These are phyloP conservation scores for Hypoxylon sp. DNA, from an alignment of 2,329 filamentous ascomycete genomes.

Conservation along the genomic window DNA sequence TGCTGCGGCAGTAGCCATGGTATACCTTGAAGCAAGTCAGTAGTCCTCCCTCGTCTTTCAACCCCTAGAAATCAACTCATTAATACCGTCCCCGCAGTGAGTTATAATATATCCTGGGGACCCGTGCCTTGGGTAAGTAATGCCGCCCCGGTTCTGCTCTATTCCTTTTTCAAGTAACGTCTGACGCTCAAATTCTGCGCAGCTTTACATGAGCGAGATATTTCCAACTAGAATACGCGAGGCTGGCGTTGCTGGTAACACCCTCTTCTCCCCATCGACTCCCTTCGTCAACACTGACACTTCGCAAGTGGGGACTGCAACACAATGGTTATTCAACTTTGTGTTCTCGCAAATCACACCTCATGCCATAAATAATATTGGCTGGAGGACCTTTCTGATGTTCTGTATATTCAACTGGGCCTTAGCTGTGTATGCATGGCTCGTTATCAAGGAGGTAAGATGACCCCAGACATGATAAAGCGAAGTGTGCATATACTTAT, in stretches of 20 bases:
- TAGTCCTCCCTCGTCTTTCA: background rate
- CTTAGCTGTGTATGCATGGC: constrained; percentile 26
- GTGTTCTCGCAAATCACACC: constrained; percentile 63
- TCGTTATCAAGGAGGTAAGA: constrained; percentile 34
- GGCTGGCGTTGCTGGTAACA: constrained; percentile 57
- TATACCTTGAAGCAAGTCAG: constrained; percentile 60
- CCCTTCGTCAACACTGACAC: background rate
- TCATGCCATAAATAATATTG: constrained; percentile 60
- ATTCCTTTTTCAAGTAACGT: background rate
- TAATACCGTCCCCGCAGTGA: constrained; percentile 59
- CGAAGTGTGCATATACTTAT: constrained; percentile 5
- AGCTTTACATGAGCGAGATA: constrained; percentile 63
- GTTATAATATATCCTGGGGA: constrained; percentile 66
- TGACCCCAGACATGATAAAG: background rate
- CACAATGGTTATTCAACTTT: constrained; percentile 67
- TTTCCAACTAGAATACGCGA: constrained; percentile 65
- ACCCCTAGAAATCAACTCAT: background rate
- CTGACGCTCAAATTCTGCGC: background rate
- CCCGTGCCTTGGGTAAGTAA: constrained; percentile 61
- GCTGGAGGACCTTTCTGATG: constrained; percentile 63
- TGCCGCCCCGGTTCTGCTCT: background rate
- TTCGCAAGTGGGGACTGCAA: constrained; percentile 57
- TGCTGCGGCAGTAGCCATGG: constrained; percentile 63
- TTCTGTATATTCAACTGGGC: constrained; percentile 35
- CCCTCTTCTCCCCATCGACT: background rate